Percentiles rank a stretch among this genome's conserved stretches.
Conservation (phyloP, 352 stramenopile genomes). For the Achlya hypogyna region DNA sequence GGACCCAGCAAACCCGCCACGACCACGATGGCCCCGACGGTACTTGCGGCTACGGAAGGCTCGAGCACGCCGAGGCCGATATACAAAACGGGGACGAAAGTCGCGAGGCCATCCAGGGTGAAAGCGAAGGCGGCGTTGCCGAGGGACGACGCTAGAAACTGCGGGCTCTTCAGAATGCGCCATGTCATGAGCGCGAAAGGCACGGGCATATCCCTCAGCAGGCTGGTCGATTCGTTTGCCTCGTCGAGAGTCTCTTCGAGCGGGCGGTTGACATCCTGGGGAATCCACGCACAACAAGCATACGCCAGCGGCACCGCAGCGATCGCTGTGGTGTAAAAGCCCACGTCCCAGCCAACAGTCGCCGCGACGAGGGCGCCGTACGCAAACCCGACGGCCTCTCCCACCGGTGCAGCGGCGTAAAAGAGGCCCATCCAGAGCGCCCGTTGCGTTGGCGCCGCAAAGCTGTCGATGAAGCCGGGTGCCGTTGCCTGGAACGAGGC, state of each 20-base stretch:
- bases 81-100: constrained; percentile 1
- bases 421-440: constrained; percentile 15
- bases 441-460: not conserved
- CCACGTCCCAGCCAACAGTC: constrained; percentile 28
- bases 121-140: constrained; percentile 34
- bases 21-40: constrained; percentile 9
- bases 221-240: not conserved
- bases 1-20: constrained; percentile 21
- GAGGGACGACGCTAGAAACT: constrained; percentile 30
- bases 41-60: not conserved
- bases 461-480: constrained; percentile 11
- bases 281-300: not conserved
- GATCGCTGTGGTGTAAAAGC: constrained; percentile 34
- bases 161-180: constrained; percentile 17
- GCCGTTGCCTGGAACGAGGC: constrained; percentile 12
- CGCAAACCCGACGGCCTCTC: constrained; percentile 49
- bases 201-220: not conserved
- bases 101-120: constrained; percentile 28
- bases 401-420: constrained; percentile 33
- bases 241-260: not conserved
- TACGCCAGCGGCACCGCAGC: not conserved
- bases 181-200: too few relatives aligned
- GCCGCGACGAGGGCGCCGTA: constrained; percentile 44
- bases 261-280: not conserved
- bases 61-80: constrained; percentile 2